These are phyloP conservation scores for Gynochthodes officinalis DNA, from an alignment of 257 asterid genomes.

Conservation along the genomic window DNA sequence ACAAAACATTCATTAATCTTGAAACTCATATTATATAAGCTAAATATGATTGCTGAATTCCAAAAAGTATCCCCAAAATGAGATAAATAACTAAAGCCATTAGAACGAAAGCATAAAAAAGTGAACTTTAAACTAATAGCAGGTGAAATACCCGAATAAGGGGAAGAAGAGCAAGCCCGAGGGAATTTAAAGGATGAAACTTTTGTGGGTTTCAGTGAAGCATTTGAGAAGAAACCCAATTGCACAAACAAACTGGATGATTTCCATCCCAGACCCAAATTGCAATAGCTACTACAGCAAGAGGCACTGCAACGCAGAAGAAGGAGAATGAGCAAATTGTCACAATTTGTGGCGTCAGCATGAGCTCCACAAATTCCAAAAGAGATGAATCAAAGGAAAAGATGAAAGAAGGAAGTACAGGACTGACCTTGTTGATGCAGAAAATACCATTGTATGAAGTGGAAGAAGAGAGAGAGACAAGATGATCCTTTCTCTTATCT, in stretches of 20 bases:
- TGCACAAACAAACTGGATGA: conserved; percentile 50
- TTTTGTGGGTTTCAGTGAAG: conserved; percentile 27
- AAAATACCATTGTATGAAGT: conserved; percentile 37
- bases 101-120: conserved; percentile 6
- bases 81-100: background rate
- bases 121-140: conserved; percentile 8
- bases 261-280: conserved; percentile 42
- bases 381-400: background rate
- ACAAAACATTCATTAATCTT: background rate
- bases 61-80: background rate
- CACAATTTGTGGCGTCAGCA: background rate
- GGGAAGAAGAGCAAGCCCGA: conserved; percentile 36
- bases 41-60: background rate
- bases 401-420: conserved; percentile 4
- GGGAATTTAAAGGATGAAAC: conserved; percentile 27
- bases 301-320: conserved; percentile 31
- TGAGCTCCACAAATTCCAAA: background rate
- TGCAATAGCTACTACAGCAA: conserved; percentile 31
- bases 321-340: conserved; percentile 1
- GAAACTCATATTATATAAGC: background rate
- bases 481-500: conserved; percentile 12
- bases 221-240: conserved; percentile 26
- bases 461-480: background rate
- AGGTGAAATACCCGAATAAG: conserved; percentile 45
- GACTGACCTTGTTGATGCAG: conserved; percentile 43